A percentile compares a stretch with the other conserved stretches of the same genome.
phyloP scores from a whole-genome alignment of 345 rosid genomes.

The Salix brachista region DNA sequence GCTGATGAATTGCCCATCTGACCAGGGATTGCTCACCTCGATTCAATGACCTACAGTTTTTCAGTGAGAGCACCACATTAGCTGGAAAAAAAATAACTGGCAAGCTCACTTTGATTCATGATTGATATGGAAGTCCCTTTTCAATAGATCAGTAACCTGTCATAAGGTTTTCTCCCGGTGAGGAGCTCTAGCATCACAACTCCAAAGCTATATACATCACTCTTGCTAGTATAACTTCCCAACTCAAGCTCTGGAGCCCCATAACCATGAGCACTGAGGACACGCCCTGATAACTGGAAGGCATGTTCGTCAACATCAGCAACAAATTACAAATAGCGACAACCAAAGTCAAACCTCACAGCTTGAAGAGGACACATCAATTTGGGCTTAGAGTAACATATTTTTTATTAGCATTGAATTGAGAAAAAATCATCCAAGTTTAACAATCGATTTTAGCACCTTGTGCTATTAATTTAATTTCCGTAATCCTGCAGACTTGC shows the following conservation, averaged over 20 bases:
- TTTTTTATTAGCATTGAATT: not conserved
- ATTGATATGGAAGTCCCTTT: not conserved
- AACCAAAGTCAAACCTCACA: not conserved
- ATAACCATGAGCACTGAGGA: slow-evolving; percentile 42
- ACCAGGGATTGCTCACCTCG: slow-evolving; percentile 79
- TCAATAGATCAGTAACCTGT: slow-evolving; percentile 49
- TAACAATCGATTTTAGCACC: not conserved
- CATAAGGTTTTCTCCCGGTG: slow-evolving; percentile 70
- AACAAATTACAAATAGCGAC: not conserved
- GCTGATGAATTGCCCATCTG: slow-evolving; percentile 83
- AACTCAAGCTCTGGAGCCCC: slow-evolving; percentile 72
- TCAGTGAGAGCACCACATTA: not conserved
- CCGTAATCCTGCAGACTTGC: not conserved
- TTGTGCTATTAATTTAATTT: not conserved
- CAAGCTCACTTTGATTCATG: not conserved
- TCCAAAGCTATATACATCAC: slow-evolving; percentile 91
- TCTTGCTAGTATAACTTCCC: slow-evolving; percentile 76
- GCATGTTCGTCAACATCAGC: slow-evolving; percentile 11
- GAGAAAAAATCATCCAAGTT: too few species aligned
- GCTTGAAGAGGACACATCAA: not conserved
- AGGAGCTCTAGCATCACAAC: slow-evolving; percentile 95
- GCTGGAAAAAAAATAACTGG: not conserved
- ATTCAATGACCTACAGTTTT: slow-evolving; percentile 52
- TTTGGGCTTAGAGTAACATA: not conserved
- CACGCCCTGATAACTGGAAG: slow-evolving; percentile 45